phyloP scores from a whole-genome alignment of 306 rosid species.

The Adenanthera pavonina region DNA sequence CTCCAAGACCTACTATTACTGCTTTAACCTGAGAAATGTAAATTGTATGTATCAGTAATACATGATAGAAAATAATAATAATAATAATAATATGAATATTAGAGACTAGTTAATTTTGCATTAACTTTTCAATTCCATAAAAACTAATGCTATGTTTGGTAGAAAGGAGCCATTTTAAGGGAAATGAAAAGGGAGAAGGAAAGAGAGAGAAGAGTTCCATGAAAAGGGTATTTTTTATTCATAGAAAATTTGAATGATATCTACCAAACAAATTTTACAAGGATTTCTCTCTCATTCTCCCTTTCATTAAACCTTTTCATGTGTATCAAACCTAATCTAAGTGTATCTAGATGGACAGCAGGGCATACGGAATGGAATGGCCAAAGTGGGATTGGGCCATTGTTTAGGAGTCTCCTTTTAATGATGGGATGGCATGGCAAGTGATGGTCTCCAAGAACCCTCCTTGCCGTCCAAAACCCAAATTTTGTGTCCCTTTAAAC shows the following conservation, averaged over 20 bases:
- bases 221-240: too few species aligned
- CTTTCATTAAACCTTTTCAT: too few species aligned
- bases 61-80: constrained; percentile 9
- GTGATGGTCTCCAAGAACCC: neutral
- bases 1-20: constrained; percentile 90
- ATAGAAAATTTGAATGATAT: too few species aligned
- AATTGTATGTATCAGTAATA: constrained; percentile 37
- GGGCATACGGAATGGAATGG: neutral
- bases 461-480: neutral
- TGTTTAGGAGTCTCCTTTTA: neutral
- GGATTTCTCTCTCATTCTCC: too few species aligned
- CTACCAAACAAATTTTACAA: too few species aligned
- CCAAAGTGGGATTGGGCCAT: neutral
- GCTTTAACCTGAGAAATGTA: constrained; percentile 74
- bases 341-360: neutral
- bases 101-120: constrained; percentile 19
- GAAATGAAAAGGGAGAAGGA: too few species aligned
- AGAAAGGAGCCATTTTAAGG: too few species aligned
- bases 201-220: too few species aligned
- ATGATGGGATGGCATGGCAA: neutral
- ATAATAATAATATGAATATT: constrained; percentile 1
- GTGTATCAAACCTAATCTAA: too few species aligned
- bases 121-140: constrained; percentile 5
- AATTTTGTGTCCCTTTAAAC: neutral
- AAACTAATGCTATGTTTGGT: too few species aligned